Evolutionary conservation across 2,329 filamentous ascomycete species (phyloP).

Genomic region (Colletotrichum sp.): DNA sequence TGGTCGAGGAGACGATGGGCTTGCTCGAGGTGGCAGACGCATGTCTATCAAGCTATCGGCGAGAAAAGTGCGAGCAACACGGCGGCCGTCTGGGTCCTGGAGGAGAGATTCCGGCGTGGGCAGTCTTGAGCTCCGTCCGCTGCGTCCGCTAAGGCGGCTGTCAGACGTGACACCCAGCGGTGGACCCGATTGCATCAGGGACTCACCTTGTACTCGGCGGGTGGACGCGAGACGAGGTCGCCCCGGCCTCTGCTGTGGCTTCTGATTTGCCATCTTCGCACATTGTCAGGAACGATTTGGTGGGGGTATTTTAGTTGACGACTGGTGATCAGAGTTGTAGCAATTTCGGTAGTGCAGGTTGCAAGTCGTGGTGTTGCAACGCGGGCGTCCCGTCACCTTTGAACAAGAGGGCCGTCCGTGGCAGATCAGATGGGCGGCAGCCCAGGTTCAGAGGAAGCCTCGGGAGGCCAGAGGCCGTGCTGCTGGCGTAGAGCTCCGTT

Average conservation of each 20-base stretch:
- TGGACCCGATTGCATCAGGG: background rate
- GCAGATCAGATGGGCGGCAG: background rate
- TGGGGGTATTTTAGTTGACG: background rate
- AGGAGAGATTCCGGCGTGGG: background rate
- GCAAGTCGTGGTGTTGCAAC: background rate
- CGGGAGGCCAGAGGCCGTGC: background rate
- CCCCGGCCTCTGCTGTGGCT: background rate
- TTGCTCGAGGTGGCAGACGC: background rate
- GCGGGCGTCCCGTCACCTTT: background rate
- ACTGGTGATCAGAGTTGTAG: background rate
- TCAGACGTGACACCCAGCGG: background rate
- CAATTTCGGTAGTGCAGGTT: background rate
- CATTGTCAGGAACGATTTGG: background rate
- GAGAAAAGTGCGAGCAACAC: background rate
- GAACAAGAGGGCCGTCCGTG: background rate
- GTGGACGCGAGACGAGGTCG: conserved; percentile 14
- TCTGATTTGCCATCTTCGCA: conserved; percentile 5
- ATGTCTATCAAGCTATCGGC: conserved; percentile 15
- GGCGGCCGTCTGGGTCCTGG: background rate
- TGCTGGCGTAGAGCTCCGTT: background rate
- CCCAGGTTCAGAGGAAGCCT: background rate
- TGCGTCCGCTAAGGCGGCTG: background rate
- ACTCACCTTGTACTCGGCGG: conserved; percentile 11
- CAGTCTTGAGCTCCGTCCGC: conserved; percentile 10
- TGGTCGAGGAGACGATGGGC: background rate